phyloP scores from a whole-genome alignment of 1,139 yeast genomes.

The Magnusiomyces clavatus region DNA sequence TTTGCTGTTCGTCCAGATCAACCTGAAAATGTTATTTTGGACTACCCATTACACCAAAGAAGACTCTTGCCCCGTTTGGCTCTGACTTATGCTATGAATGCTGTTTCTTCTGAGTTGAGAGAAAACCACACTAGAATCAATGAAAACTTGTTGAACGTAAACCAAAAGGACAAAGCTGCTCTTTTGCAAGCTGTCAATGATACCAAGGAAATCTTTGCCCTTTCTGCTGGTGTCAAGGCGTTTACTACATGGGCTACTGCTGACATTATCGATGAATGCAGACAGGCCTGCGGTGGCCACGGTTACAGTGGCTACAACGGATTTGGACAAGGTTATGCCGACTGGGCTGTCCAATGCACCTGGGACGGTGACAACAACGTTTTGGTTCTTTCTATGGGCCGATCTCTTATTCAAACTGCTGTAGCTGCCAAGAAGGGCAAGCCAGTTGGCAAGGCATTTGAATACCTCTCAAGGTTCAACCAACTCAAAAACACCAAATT shows the following conservation, averaged over 20 bases:
- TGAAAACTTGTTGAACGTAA: conserved; percentile 39
- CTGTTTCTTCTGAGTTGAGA: conserved; percentile 62
- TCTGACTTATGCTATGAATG: conserved; percentile 67
- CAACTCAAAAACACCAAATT: conserved; percentile 21
- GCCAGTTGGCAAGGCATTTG: conserved; percentile 21
- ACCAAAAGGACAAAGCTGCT: conserved; percentile 30
- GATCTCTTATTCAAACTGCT: conserved; percentile 28
- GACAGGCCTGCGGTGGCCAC: conserved; percentile 97
- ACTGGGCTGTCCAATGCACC: conserved; percentile 94
- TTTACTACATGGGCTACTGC: conserved; percentile 84
- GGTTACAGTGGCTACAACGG: conserved; percentile 89
- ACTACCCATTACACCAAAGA: conserved; percentile 81
- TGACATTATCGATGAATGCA: conserved; percentile 71
- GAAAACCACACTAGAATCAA: conserved; percentile 46
- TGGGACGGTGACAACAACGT: conserved; percentile 46
- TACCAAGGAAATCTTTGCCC: conserved; percentile 72
- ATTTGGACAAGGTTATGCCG: conserved; percentile 79
- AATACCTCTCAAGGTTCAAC: conserved; percentile 18
- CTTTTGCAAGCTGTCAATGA: conserved; percentile 43
- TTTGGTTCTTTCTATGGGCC: conserved; percentile 68
- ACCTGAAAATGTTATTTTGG: conserved; percentile 44
- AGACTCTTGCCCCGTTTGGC: conserved; percentile 77
- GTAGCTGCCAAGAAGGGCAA: conserved; percentile 23
- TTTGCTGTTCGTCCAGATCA: conserved; percentile 45
- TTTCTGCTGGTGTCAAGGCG: conserved; percentile 84